These are phyloP conservation scores for Suillus plorans DNA, from an alignment of 768 basidiomycete genomes.

Conservation along the genomic window DNA sequence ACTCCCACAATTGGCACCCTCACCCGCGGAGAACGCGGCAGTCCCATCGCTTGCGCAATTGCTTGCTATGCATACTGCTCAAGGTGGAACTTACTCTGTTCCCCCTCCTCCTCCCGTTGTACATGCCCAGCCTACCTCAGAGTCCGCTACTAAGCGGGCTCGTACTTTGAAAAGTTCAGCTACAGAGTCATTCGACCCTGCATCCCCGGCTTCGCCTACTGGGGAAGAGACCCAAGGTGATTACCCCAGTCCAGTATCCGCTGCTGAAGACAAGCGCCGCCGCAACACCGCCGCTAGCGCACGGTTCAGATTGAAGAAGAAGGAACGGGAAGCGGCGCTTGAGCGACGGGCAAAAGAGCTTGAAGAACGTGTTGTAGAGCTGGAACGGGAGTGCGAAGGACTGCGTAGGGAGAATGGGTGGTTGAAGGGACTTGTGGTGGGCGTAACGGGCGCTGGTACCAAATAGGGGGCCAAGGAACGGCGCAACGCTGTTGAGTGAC, in stretches of 20 bases:
- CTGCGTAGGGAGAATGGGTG: conserved; percentile 89
- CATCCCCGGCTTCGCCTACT: conserved; percentile 28
- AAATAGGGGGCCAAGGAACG: neutral
- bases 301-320: conserved; percentile 94
- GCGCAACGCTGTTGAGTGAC: neutral
- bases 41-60: conserved; percentile 70
- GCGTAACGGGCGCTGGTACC: conserved; percentile 58
- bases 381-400: conserved; percentile 90
- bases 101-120: conserved; percentile 19
- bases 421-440: conserved; percentile 88
- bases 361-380: conserved; percentile 70
- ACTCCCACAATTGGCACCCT: conserved; percentile 25
- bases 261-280: conserved; percentile 88
- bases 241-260: conserved; percentile 35
- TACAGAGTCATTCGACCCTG: conserved; percentile 12
- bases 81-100: conserved; percentile 23
- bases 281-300: conserved; percentile 92
- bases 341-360: conserved; percentile 86
- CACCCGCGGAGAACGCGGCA: conserved; percentile 28
- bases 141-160: conserved; percentile 49
- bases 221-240: conserved; percentile 26
- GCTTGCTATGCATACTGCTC: conserved; percentile 56
- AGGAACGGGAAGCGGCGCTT: conserved; percentile 88
- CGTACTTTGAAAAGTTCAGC: conserved; percentile 54
- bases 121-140: conserved; percentile 20